Conservation (phyloP, 805 yeast species). For the Limtongia smithiae region DNA sequence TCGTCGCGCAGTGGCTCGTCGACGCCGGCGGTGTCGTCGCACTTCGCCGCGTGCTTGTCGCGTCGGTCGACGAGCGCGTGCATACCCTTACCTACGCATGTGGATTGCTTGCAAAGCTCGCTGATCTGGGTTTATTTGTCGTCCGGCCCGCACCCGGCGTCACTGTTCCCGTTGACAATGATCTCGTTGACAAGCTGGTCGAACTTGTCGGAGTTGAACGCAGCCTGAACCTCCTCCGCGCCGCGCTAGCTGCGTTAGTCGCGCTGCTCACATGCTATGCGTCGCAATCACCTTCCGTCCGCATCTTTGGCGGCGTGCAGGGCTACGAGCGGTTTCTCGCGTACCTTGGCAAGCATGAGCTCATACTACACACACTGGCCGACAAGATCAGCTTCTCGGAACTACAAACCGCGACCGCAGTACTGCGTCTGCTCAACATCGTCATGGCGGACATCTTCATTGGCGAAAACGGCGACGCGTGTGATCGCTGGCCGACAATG, state of each 20-base stretch:
- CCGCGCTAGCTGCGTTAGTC: slow-evolving; percentile 6
- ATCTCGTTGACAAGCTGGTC: not conserved
- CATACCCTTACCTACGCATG: no score
- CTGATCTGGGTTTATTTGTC: slow-evolving; percentile 4
- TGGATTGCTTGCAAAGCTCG: not conserved
- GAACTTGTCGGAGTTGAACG: slow-evolving; percentile 3
- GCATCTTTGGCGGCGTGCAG: not conserved
- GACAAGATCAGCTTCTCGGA: slow-evolving; percentile 1
- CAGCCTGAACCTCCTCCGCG: slow-evolving; percentile 10
- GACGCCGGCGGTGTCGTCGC: no score
- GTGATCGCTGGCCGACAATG: slow-evolving; percentile 1
- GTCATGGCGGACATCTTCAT: slow-evolving; percentile 7
- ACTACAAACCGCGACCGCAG: not conserved
- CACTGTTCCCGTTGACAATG: not conserved
- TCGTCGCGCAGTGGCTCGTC: no score
- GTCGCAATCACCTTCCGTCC: not conserved
- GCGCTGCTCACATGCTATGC: not conserved
- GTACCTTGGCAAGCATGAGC: slow-evolving; percentile 1
- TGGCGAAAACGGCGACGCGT: not conserved
- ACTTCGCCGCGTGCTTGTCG: no score
- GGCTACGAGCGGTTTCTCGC: not conserved
- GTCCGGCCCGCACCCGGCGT: not conserved
- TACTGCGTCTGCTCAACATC: slow-evolving; percentile 9
- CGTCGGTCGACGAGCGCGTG: no score
- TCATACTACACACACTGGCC: slow-evolving; percentile 1